Evolutionary conservation across 1,139 yeast species (phyloP).

Genomic region (Taphrina sp.): DNA sequence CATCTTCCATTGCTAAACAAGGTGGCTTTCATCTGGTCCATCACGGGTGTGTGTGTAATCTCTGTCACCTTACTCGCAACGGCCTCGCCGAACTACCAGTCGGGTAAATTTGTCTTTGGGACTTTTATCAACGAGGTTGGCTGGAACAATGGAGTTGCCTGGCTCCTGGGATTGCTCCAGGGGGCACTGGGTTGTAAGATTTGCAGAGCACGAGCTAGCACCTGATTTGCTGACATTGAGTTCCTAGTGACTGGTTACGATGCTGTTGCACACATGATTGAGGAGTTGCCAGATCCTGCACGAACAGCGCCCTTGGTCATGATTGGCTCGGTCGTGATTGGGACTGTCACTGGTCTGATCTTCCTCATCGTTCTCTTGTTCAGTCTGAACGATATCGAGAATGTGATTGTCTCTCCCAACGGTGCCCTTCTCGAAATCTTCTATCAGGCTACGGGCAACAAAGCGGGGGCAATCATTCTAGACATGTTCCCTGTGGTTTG

Average conservation of each 20-base stretch:
- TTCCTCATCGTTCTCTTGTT: conserved; percentile 69
- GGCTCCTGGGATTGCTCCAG: conserved; percentile 23
- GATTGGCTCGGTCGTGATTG: conserved; percentile 60
- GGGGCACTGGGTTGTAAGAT: conserved; percentile 10
- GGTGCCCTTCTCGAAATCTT: conserved; percentile 55
- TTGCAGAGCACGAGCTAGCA: too few relatives aligned
- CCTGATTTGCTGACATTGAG: not conserved
- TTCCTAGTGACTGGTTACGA: conserved; percentile 50
- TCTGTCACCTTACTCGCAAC: conserved; percentile 39
- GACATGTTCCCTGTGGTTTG: conserved; percentile 69
- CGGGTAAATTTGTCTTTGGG: conserved; percentile 34
- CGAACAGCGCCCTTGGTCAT: conserved; percentile 72
- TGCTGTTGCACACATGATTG: conserved; percentile 76
- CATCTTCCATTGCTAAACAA: conserved; percentile 40
- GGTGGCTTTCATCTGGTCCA: conserved; percentile 40
- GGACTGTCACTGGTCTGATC: conserved; percentile 67
- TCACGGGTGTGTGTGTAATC: conserved; percentile 39
- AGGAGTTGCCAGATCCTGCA: conserved; percentile 67
- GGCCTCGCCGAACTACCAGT: conserved; percentile 35
- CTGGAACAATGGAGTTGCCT: conserved; percentile 36
- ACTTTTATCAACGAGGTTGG: conserved; percentile 39
- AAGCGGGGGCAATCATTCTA: conserved; percentile 63
- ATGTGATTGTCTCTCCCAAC: conserved; percentile 26
- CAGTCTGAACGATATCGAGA: conserved; percentile 69
- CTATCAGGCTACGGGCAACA: conserved; percentile 57